Evolutionary conservation across 140 eudicot species (phyloP), one percentile per base, ranked within the genome.

Genomic region (Senecio squalidus): DNA sequence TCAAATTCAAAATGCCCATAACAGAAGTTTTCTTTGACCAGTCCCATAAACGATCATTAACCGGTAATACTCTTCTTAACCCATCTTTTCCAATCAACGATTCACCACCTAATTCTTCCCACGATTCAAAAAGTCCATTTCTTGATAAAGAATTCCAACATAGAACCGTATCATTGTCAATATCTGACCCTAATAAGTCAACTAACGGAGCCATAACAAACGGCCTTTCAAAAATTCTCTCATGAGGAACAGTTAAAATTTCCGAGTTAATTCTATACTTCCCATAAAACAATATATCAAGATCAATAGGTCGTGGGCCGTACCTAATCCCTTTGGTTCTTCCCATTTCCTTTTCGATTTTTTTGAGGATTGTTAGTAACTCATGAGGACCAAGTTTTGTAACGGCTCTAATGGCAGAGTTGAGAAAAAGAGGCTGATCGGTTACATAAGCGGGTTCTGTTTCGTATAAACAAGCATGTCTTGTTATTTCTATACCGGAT

Each of bases 391-490:
- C 89, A 4, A 87, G 81, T 57, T 82, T 86, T 60, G 98, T 92
- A 28, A 66, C 24, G 29, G 84, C 96, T 83, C 98, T 73, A 62
- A 92, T 72, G n/a, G 96, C 98, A 30, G 98, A 92, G 38, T 92
- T 92, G 39, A 92, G 98, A 31, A 92, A 92, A 8, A 36, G 85
- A 31, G 98, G 98, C 25, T 92, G 98, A 60, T 92, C 92, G 4
- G 95, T 84, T 30, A 92, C 93, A 55, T 92, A 92, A 38, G 91
- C 98, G 9, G 98, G 98, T 36, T 69, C 95, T 3, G 98, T 87
- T 81, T 92, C 98, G 17, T 92, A 92, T 11, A 92, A 65, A 62
- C 96, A 83, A 15, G 71, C 96, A 34, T 92, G 96, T 54, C 89
- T 81, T 13, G 72, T 74, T 33, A 92, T 82, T 22, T 81, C 23